Conservation (phyloP, 805 yeast species). For the Starmera quercuum region DNA sequence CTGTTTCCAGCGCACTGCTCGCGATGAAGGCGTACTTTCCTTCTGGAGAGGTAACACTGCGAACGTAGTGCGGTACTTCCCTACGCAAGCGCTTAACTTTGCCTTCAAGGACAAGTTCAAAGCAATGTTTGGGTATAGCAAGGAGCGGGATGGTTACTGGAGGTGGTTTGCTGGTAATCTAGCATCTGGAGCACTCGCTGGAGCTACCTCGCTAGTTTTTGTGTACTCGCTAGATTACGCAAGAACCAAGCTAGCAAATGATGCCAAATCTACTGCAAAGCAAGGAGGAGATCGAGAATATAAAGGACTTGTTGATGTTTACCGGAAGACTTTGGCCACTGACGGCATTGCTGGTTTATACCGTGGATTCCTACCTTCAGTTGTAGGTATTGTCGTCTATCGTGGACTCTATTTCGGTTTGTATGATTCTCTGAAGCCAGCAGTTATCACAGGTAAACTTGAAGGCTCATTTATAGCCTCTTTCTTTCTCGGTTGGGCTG, state of each 20-base stretch:
- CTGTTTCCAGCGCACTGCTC: conserved; percentile 86
- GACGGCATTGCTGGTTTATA: conserved; percentile 95
- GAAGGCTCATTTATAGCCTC: conserved; percentile 89
- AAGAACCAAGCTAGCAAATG: conserved; percentile 95
- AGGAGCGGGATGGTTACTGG: conserved; percentile 74
- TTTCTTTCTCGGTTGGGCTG: conserved; percentile 91
- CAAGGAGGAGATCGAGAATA: conserved; percentile 82
- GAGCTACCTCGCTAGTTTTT: conserved; percentile 83
- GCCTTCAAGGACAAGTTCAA: conserved; percentile 95
- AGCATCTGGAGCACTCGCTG: conserved; percentile 95
- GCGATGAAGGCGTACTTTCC: conserved; percentile 79
- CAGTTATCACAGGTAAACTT: conserved; percentile 81
- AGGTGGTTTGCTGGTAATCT: conserved; percentile 91
- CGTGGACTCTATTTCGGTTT: conserved; percentile 97
- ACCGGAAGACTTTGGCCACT: conserved; percentile 84
- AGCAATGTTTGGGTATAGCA: conserved; percentile 89
- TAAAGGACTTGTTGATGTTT: conserved; percentile 90
- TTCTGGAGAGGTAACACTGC: conserved; percentile 99
- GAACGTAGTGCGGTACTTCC: conserved; percentile 95
- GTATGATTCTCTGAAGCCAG: conserved; percentile 89
- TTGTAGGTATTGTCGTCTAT: conserved; percentile 90
- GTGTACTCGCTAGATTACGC: conserved; percentile 94
- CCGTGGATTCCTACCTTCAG: conserved; percentile 97
- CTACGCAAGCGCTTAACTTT: conserved; percentile 94
- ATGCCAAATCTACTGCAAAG: conserved; percentile 72